Base-by-base conservation (phyloP, 495 filamentous ascomycete species). In the Thozetella sp. region DNA sequence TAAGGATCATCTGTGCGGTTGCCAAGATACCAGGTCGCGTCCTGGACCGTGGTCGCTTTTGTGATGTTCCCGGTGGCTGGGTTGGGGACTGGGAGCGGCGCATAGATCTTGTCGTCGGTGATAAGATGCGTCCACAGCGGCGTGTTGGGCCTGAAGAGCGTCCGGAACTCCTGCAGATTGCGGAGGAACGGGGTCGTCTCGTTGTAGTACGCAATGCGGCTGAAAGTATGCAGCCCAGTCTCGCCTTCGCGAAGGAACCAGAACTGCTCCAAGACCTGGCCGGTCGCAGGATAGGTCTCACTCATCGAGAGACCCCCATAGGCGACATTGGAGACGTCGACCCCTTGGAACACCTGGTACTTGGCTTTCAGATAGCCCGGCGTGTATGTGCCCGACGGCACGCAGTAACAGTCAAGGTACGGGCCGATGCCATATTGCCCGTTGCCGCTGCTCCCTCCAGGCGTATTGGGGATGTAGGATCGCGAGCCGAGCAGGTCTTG, bases 381-480 rank as follows among this genome's bases (percentile, higher is more conserved):
- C 0, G 83, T 82, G 59, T 83, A 85, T 56, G 72, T 74, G 1
- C 84, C 83, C 0, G 79, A 80, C 0, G 81, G 83, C 2, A 76
- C 78, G 60, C 82, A 87, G 61, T 85, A 85, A 63, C 83, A 86
- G 60, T 86, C 84, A 17, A 86, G 76, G 57, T 86, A 85, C 1
- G 80, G 76, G 0, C 80, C 80, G 48, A 80, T 73, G 6, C 83
- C 81, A 37, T 37, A 37, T 15, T 37, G 30, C 3, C 67, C 74
- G 4, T 71, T 78, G 1, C 80, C 78, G 3, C 71, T 76, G 12
- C 72, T 64, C 6, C 30, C 30, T 6, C 30, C 30, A 37, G 30
- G 30, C 6, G 30, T 37, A 15, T 37, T 37, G 30, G 30, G 30
- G 15, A 37, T 37, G 30, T 37, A 37, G 30, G 30, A 37, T 15